Conservation (phyloP, 2,329 filamentous ascomycete species). For the Huntiella omanensis region DNA sequence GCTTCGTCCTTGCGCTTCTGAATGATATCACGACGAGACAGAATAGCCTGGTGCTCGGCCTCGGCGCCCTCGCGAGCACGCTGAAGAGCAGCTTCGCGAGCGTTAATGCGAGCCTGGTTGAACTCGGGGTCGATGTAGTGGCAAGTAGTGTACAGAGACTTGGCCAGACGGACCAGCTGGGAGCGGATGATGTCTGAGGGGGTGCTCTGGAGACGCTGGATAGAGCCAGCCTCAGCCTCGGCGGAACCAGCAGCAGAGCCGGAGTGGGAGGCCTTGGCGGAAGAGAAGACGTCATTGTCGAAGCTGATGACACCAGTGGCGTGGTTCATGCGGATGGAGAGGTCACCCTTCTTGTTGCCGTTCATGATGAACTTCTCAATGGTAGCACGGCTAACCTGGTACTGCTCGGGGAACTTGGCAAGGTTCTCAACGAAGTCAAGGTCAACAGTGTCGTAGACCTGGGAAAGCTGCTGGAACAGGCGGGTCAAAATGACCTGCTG, state of each 20-base stretch:
- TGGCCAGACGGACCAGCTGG: conserved; percentile 78
- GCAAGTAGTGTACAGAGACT: conserved; percentile 79
- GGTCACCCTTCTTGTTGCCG: conserved; percentile 97
- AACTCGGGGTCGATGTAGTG: conserved; percentile 88
- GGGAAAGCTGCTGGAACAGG: conserved; percentile 95
- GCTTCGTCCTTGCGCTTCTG: conserved; percentile 94
- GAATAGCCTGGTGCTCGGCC: conserved; percentile 69
- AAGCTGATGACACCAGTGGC: conserved; percentile 90
- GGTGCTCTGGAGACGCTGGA: conserved; percentile 92
- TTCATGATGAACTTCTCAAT: conserved; percentile 99
- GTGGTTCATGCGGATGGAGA: conserved; percentile 91
- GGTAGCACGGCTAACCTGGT: conserved; percentile 73
- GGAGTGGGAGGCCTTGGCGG: conserved; percentile 74
- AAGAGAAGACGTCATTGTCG: conserved; percentile 95
- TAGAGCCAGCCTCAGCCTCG: conserved; percentile 63
- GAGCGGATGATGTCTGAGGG: conserved; percentile 94
- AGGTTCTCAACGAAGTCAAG: conserved; percentile 83
- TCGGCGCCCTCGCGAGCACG: conserved; percentile 78
- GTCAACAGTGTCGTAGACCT: conserved; percentile 97
- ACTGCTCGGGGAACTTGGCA: conserved; percentile 88
- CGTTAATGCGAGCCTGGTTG: conserved; percentile 61
- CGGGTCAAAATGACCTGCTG: conserved; percentile 97
- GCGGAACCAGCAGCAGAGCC: conserved; percentile 73
- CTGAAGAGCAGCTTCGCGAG: conserved; percentile 60
- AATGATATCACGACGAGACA: conserved; percentile 77